Evolutionary conservation across 345 rosid species (phyloP), one percentile per base, ranked within the genome.

Genomic region (Moringa oleifera): DNA sequence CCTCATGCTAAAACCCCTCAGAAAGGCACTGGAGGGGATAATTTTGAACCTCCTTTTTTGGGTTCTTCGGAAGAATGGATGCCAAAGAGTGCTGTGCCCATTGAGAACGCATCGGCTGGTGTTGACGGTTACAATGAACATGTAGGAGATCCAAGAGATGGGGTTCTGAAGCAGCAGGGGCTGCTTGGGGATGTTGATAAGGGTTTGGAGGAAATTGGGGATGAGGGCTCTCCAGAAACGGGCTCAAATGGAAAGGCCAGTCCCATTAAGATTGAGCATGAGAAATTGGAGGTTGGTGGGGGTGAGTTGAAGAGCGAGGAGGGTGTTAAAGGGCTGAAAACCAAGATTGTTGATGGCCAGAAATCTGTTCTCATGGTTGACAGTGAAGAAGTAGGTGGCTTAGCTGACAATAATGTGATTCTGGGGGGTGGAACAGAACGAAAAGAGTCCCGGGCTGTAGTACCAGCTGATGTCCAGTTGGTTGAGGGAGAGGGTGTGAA

Each of bases 401-500:
- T 25, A 22, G 55, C 52, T 68, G 80, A 23, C 51, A 75, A 59
- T 33, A 59, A 52, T 53, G n/a, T 15, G 17, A 22, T 36, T 37
- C 7, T 13, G 11, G 67, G 25, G 13, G 21, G 12, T 36, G 81
- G n/a, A 53, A 31, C 51, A 57, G 53, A 41, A 22, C 63, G 54
- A 55, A 20, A 9, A 18, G 23, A 64, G 68, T 45, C 64, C 53
- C 36, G 51, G 52, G 0, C 50, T 60, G 45, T 49, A 13, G 73
- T 24, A 22, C 53, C 23, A 18, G 73, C 52, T 21, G 66, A 52
- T 61, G 71, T 37, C 45, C 46, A 80, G 63, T 31, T 63, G 21
- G 59, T 20, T 62, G 82, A 63, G 57, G 71, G 57, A 36, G 82
- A 70, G 52, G 83, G 41, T 55, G 64, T 58, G 65, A 79, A 78